These are phyloP conservation scores for Diplodia mutila DNA, from an alignment of 2,329 filamentous ascomycete genomes.

Conservation along the genomic window DNA sequence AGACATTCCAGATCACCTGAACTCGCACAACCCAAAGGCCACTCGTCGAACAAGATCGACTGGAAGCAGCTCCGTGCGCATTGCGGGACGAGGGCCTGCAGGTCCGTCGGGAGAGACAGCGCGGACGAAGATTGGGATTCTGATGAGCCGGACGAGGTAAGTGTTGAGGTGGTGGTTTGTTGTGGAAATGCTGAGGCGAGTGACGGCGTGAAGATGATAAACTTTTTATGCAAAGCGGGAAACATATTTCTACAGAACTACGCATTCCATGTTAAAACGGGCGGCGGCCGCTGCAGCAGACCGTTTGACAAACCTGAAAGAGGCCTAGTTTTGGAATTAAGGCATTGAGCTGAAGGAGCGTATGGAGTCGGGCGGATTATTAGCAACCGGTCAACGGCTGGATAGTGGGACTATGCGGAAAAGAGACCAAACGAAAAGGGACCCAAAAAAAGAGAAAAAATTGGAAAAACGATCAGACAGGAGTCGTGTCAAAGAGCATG, in stretches of 20 bases:
- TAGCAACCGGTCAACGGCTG: slow-evolving; percentile 41
- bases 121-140: neutral
- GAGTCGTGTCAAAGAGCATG: slow-evolving; percentile 37
- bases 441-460: slow-evolving; percentile 34
- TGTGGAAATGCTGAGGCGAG: slow-evolving; percentile 13
- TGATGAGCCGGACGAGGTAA: neutral
- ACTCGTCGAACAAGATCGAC: slow-evolving; percentile 38
- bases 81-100: slow-evolving; percentile 51
- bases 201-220: slow-evolving; percentile 20
- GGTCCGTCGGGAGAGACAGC: slow-evolving; percentile 56
- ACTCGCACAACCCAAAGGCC: slow-evolving; percentile 41
- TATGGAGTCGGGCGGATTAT: slow-evolving; percentile 17
- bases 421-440: slow-evolving; percentile 26
- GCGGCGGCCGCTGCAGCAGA: neutral
- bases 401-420: neutral
- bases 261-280: neutral
- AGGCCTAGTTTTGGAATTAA: slow-evolving; percentile 28
- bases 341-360: slow-evolving; percentile 24
- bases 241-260: slow-evolving; percentile 33
- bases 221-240: slow-evolving; percentile 28
- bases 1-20: slow-evolving; percentile 40
- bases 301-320: slow-evolving; percentile 35
- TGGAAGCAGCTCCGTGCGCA: slow-evolving; percentile 55
- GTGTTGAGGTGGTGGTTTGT: slow-evolving; percentile 8
- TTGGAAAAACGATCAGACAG: slow-evolving; percentile 37